Evolutionary conservation across 495 filamentous ascomycete species (phyloP), one percentile per base, ranked within the genome.

Genomic region (Mytilinidion resinicola): DNA sequence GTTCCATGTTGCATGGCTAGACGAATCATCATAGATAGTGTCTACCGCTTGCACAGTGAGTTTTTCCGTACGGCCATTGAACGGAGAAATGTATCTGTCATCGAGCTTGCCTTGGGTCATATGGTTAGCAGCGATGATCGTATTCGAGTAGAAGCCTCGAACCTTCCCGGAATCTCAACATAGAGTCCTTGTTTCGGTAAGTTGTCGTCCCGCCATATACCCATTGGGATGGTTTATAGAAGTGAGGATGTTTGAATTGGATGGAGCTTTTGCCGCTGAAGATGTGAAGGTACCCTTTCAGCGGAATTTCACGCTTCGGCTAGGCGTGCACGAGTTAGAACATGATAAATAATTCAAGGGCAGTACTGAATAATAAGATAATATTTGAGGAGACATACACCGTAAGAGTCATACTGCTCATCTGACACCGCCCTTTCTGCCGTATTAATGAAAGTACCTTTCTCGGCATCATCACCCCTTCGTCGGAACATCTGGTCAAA

Each of bases 31-130:
- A 37, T 57, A 61, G 12, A 62, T 59, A 12, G 62, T 54, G 25
- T 62, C 55, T 1, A 56, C 51, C 3, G 59, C 39, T 37, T 65
- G 62, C 3, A 65, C 59, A 3, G 58, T 43, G 7, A 65, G 59
- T 19, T 55, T 53, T 15, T 43, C 58, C 34, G 58, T 35, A 20
- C 55, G 54, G 48, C 59, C 62, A 51, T 65, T 54, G 12, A n/a
- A 54, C 1, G 62, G 33, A 9, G 46, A 51, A 4, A 65, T 53
- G 30, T 65, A 65, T 20, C 52, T 48, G 43, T 65, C 62, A 35
- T 61, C 59, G 25, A 30, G 25, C 25, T 30, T 30, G 25, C 25
- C 25, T 30, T 30, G 25, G 6, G 25, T 6, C 25, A 30, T 30
- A 30, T 30, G 6, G 25, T 30, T 30, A 30, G 25, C 25, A 30